Conservation (phyloP, 2,329 filamentous ascomycete species). For the Knoxdaviesia proteae region DNA sequence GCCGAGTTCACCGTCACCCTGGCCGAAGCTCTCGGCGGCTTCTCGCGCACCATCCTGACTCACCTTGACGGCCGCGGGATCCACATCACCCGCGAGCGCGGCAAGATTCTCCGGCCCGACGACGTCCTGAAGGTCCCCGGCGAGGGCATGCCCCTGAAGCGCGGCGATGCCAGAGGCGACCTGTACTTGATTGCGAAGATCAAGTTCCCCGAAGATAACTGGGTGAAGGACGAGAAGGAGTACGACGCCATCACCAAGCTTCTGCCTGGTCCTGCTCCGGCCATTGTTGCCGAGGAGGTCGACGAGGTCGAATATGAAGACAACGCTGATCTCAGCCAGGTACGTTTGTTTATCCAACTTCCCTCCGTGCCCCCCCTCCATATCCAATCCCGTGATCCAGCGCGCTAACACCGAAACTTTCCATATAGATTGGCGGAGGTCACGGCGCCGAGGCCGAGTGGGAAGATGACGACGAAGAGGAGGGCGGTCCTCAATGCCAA, state of each 20-base stretch:
- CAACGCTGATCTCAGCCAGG: constrained; percentile 65
- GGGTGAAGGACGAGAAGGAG: constrained; percentile 51
- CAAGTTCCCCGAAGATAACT: constrained; percentile 72
- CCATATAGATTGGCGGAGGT: constrained; percentile 44
- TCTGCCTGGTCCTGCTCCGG: constrained; percentile 41
- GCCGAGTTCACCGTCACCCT: constrained; percentile 66
- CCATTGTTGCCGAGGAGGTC: constrained; percentile 50
- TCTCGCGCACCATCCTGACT: constrained; percentile 73
- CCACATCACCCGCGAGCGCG: constrained; percentile 55
- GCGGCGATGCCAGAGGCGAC: constrained; percentile 65
- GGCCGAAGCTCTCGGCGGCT: constrained; percentile 68
- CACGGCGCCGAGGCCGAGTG: constrained; percentile 51
- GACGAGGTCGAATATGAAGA: constrained; percentile 78
- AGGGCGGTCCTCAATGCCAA: constrained; percentile 40
- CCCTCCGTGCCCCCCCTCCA: background rate
- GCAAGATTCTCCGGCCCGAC: constrained; percentile 62
- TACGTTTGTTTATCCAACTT: constrained; percentile 14
- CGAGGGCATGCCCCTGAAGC: constrained; percentile 90
- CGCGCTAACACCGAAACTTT: background rate
- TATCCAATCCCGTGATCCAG: background rate
- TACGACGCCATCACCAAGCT: constrained; percentile 54
- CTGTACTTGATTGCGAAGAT: constrained; percentile 73
- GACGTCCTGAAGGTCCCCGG: constrained; percentile 71
- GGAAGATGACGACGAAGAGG: constrained; percentile 44
- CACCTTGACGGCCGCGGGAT: constrained; percentile 91